Conservation (phyloP, 2,329 filamentous ascomycete species). For the Sarocladium oryzae region DNA sequence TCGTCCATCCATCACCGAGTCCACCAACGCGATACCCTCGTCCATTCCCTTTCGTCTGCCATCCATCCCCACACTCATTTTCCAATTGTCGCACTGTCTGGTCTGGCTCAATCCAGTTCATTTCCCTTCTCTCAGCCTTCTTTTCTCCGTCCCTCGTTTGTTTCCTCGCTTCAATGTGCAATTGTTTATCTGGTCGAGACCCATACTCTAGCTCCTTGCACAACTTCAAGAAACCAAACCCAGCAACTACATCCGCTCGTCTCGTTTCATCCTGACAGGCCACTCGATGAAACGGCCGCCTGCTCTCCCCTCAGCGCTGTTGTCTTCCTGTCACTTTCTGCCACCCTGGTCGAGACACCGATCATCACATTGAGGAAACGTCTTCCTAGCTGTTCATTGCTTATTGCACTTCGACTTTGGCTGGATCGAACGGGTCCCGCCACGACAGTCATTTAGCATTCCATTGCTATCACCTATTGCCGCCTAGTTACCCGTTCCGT, state of each 20-base stretch:
- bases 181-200: no score
- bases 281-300: background rate
- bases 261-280: background rate
- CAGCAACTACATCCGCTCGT: background rate
- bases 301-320: background rate
- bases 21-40: constrained; percentile 7
- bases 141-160: background rate
- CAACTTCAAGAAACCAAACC: background rate
- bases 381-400: constrained; percentile 1
- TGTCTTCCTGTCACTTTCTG: background rate
- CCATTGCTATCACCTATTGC: background rate
- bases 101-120: no score
- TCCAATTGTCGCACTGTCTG: background rate
- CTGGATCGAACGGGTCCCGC: constrained; percentile 8
- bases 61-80: constrained; percentile 10
- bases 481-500: background rate
- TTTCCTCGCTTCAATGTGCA: background rate
- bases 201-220: background rate
- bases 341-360: background rate
- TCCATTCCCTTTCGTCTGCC: background rate
- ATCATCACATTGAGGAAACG: background rate
- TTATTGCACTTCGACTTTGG: background rate
- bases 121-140: background rate
- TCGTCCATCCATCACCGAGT: constrained; percentile 1
- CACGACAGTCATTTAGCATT: constrained; percentile 1